A percentile compares a stretch with the other conserved stretches of the same genome.
phyloP scores from a whole-genome alignment of 2,329 filamentous ascomycete species.

The Thielaviopsis populi region DNA sequence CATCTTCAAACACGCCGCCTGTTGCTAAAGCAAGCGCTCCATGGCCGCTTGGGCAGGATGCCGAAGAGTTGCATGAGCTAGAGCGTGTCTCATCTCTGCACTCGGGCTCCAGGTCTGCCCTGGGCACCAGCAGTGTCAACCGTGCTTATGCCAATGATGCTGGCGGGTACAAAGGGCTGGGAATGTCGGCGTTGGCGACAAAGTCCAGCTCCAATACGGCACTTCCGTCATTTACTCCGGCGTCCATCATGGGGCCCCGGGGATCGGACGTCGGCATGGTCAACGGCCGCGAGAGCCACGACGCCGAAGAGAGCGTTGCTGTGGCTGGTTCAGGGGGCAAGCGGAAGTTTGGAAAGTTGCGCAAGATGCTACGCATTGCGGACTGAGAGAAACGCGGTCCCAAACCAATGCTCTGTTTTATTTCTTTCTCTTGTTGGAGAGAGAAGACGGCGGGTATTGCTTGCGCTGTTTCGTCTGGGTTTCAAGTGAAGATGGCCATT shows the following conservation, averaged over 20 bases:
- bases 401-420: not conserved
- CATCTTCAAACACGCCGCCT: not conserved
- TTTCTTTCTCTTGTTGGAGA: conserved; percentile 6
- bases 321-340: conserved; percentile 24
- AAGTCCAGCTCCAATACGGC: conserved; percentile 1
- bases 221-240: conserved; percentile 5
- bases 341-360: conserved; percentile 54
- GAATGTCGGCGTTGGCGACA: not conserved
- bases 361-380: conserved; percentile 46
- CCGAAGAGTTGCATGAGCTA: not conserved
- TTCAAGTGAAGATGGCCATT: not conserved
- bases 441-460: not conserved
- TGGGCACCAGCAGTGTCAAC: conserved; percentile 13
- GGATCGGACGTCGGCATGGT: not conserved
- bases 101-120: not conserved
- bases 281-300: not conserved
- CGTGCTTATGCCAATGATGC: not conserved
- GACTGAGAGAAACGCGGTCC: conserved; percentile 20
- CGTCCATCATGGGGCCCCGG: conserved; percentile 6
- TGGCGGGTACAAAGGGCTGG: conserved; percentile 6
- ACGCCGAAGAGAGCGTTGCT: not conserved
- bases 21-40: not conserved
- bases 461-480: not conserved
- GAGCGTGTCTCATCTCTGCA: conserved; percentile 8
- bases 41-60: conserved; percentile 9